Base-by-base conservation (phyloP, 2,329 filamentous ascomycete species). In the Plenodomus tracheiphilus region DNA sequence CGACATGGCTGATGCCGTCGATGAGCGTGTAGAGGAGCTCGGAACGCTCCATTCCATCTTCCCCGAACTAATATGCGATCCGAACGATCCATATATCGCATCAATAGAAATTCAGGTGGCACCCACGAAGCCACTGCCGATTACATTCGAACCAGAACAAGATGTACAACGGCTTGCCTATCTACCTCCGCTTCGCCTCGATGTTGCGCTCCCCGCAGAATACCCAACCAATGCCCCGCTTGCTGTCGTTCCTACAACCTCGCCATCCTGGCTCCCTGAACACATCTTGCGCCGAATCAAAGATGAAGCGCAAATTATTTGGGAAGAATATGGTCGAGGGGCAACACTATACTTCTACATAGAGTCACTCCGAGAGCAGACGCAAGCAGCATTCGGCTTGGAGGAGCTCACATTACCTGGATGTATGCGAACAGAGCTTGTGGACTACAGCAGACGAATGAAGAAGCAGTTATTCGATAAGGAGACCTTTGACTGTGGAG, bases 401-500 rank as follows among this genome's bases (percentile, higher is more conserved):
- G 66, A 75, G 10, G 65, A 73, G 22, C 62, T 84, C n/a, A 70
- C 70, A 19, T 68, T 85, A 13, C 67, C 80, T 0, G 69, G 72
- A 5, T 70, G 76, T 3, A 57, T 82, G 46, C 88, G 90, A 71
- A 82, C 89, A 16, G 81, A 85, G 4, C 78, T 97, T 13, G 72
- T 96, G 37, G 88, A 91, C 57, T 91, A 89, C 62, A 88, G 96
- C 64, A 85, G 84, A 49, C 85, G 86, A 53, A 85, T 88, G 6
- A 88, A 87, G 65, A 83, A 84, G 46, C 83, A 84, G 18, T 84
- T 85, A 0, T 97, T 97, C 67, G 86, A 94, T 51, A 85, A 84
- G 58, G 88, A 87, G 61, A 96, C 90, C 0, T 97, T 94, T 66
- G 85, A 92, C 43, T 97, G 93, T 58, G 89, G 88, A 1, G 82